Base-by-base conservation (phyloP, 78 protist genomes). In the slime mould (Dictyostelium discoideum) region DNA sequence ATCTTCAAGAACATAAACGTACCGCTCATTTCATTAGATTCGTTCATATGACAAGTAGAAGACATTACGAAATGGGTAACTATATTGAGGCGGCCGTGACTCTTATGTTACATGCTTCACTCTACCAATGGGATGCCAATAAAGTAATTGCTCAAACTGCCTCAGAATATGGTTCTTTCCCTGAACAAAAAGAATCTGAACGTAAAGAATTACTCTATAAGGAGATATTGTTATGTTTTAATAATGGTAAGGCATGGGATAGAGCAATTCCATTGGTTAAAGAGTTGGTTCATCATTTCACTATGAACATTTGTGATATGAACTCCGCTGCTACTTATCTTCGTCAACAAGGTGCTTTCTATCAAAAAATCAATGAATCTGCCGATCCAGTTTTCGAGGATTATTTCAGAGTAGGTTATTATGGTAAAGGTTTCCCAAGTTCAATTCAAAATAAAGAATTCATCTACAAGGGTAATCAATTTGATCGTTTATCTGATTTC, bases 351-450 rank as follows among this genome's bases (percentile, higher is more conserved):
- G 92, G 92, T 77, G 39, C 92, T 20, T 90, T 93, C n/a, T 86
- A 63, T 67, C 94, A 79, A 50, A 90, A 90, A n/a, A 42, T 90
- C n/a, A 90, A 90, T 50, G 95, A 90, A 14, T 60, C 77, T 3
- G 29, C 84, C 0, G 95, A 90, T 32, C 78, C 88, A 44, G 60
- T 90, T 5, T 90, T 90, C 24, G 95, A 90, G 74, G 95, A 90
- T 24, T 97, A 93, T 84, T 97, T 97, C 80, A 78, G 98, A 39
- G 98, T 97, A n/a, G 98, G 97, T 22, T 97, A 93, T 42, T 97
- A 90, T 60, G 98, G 98, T 32, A 87, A 65, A 44, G 80, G 85
- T 1, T 97, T 97, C 96, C 96, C 97, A 39, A 67, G 9, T 0
- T 40, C 42, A 20, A 26, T 93, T 42, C 86, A 86, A 63, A 85